Evolutionary conservation across 208 protist species (phyloP), one percentile per base, ranked within the genome.

Genomic region (Crithidia sp.): DNA sequence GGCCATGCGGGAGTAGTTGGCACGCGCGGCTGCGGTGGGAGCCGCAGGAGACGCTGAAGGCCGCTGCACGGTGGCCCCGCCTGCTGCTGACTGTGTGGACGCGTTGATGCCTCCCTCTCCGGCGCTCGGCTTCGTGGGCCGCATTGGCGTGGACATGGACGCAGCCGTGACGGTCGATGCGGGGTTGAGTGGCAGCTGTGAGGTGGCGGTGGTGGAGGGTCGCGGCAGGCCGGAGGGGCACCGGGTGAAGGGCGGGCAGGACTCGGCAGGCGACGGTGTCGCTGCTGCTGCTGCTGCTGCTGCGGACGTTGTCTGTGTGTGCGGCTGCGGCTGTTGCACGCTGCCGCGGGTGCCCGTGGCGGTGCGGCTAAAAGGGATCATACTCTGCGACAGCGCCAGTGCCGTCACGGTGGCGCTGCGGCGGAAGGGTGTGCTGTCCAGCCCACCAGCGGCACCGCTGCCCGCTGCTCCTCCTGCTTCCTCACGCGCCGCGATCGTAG

Each of bases 381-480:
- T 81, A 19, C 45, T 79, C 75, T 86, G 82, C 44, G 82, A 79
- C 17, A 86, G 74, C 19, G 71, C 77, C 43, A 86, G 66, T 5
- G 82, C 76, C 16, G 76, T 77, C 7, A 71, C 74, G 2, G 81
- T 80, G 6, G 81, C 81, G 55, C 78, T 84, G 49, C 79, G 81
- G 44, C 73, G 81, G 17, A 85, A 84, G 19, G 79, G 78, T 43
- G 61, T 74, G 19, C 49, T 54, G 36, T 66, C 54, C 17, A 73
- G 45, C 28, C 36, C 66, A 5, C 45, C 61, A 13, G 8, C 57
- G 2, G 52, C 41, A 8, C 17, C 37, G 5, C 19, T 44, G 47
- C 44, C 37, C 36, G 43, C 19, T 13, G n/a, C 52, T 5, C 44
- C 37, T 16, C 36, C 17, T 13, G 12, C 52, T 6, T 63, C 59